Conservation (phyloP, 768 basidiomycete genomes). For the Russula sp. region DNA sequence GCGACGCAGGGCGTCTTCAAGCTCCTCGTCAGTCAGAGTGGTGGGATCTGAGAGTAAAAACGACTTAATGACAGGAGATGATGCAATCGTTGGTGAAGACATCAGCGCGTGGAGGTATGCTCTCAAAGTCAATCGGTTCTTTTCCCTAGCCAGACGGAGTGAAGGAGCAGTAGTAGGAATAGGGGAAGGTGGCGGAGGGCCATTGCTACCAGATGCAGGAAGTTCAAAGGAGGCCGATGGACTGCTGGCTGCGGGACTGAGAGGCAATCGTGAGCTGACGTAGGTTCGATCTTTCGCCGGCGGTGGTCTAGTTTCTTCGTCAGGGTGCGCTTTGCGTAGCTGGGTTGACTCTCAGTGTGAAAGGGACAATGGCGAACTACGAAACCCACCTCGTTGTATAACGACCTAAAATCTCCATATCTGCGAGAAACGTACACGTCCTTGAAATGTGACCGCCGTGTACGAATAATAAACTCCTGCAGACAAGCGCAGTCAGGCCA, state of each 20-base stretch:
- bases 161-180: slow-evolving; percentile 13
- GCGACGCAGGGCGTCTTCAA: slow-evolving; percentile 66
- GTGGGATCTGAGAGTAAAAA: slow-evolving; percentile 81
- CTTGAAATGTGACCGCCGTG: slow-evolving; percentile 57
- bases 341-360: slow-evolving; percentile 29
- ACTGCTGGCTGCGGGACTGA: slow-evolving; percentile 28
- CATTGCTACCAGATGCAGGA: slow-evolving; percentile 20
- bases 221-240: neutral
- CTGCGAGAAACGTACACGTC: slow-evolving; percentile 88
- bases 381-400: slow-evolving; percentile 67
- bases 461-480: slow-evolving; percentile 94
- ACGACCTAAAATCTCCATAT: slow-evolving; percentile 91
- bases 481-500: neutral
- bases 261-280: slow-evolving; percentile 40
- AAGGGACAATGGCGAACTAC: neutral
- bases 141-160: slow-evolving; percentile 70
- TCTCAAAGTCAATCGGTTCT: slow-evolving; percentile 90
- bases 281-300: slow-evolving; percentile 84
- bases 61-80: slow-evolving; percentile 76
- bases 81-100: slow-evolving; percentile 60
- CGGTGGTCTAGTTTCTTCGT: slow-evolving; percentile 71
- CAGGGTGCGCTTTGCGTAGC: slow-evolving; percentile 83
- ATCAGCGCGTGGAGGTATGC: slow-evolving; percentile 85
- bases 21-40: slow-evolving; percentile 57
- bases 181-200: slow-evolving; percentile 24